phyloP scores from a whole-genome alignment of 2,329 filamentous ascomycete species.

The Colletotrichum scovillei region DNA sequence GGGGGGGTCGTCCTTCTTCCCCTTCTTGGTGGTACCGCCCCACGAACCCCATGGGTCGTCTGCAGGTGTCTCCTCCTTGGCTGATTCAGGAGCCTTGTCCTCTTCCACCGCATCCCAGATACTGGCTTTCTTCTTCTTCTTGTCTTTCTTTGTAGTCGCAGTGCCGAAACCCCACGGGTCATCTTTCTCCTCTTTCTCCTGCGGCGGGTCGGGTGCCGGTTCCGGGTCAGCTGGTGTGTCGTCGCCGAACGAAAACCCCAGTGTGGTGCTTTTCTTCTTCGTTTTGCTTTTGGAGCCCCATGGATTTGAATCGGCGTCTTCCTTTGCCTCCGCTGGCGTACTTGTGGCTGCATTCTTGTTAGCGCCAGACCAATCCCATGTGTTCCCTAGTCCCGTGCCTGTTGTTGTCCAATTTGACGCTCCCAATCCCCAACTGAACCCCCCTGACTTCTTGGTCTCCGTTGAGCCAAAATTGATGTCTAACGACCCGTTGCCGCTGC shows the following conservation, averaged over 20 bases:
- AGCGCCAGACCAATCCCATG: slow-evolving; percentile 55
- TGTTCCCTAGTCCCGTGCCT: slow-evolving; percentile 46
- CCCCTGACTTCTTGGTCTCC: slow-evolving; percentile 51
- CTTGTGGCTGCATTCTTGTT: slow-evolving; percentile 46
- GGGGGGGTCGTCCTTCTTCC: slow-evolving; percentile 48
- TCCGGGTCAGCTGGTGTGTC: slow-evolving; percentile 33
- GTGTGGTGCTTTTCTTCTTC: slow-evolving; percentile 59
- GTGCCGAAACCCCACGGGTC: slow-evolving; percentile 47
- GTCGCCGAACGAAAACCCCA: slow-evolving; percentile 61
- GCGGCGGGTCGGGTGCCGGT: slow-evolving; percentile 7
- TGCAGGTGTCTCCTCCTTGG: slow-evolving; percentile 40
- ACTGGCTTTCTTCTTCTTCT: slow-evolving; percentile 55
- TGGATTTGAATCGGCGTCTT: slow-evolving; percentile 57
- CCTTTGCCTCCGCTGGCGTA: slow-evolving; percentile 51
- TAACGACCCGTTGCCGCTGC: slow-evolving; percentile 57
- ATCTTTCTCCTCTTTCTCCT: slow-evolving; percentile 50
- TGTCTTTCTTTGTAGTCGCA: slow-evolving; percentile 53
- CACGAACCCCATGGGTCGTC: slow-evolving; percentile 43
- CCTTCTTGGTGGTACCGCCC: slow-evolving; percentile 50
- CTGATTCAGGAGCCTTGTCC: slow-evolving; percentile 42
- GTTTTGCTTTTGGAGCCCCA: slow-evolving; percentile 62
- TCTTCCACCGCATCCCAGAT: slow-evolving; percentile 51
- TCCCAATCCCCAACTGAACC: slow-evolving; percentile 68
- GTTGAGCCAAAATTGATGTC: slow-evolving; percentile 66
- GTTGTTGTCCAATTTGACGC: slow-evolving; percentile 65